Percentiles rank a stretch among this genome's conserved stretches.
These are phyloP conservation scores for Alternaria rosae DNA, from an alignment of 2,329 filamentous ascomycete genomes.

Conservation along the genomic window DNA sequence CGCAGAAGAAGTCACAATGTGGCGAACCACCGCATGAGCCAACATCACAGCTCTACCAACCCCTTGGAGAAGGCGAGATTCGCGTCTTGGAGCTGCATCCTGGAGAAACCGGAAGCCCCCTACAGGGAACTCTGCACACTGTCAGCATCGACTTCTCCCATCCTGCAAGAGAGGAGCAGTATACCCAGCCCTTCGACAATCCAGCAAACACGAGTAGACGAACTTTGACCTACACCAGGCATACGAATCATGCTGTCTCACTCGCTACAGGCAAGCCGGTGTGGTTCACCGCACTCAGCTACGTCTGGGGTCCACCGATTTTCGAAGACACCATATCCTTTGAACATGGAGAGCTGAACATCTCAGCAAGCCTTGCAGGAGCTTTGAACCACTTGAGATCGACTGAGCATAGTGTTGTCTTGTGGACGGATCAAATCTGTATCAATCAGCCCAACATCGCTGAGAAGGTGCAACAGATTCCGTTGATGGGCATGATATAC, in stretches of 20 bases:
- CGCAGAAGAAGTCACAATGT: background rate
- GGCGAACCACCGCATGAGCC: background rate
- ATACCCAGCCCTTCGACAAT: background rate
- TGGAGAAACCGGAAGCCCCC: slow-evolving; percentile 7
- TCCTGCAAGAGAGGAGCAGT: slow-evolving; percentile 7
- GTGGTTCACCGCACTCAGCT: slow-evolving; percentile 36
- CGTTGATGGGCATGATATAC: slow-evolving; percentile 36
- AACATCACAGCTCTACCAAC: slow-evolving; percentile 7
- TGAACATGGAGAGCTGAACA: slow-evolving; percentile 13
- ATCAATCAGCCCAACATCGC: slow-evolving; percentile 22
- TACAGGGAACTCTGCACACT: slow-evolving; percentile 24
- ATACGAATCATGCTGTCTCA: slow-evolving; percentile 32
- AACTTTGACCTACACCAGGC: slow-evolving; percentile 7
- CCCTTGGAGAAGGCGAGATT: slow-evolving; percentile 24
- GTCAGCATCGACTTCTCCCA: slow-evolving; percentile 32
- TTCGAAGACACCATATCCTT: slow-evolving; percentile 24
- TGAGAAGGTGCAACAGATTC: slow-evolving; percentile 37
- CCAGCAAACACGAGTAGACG: background rate
- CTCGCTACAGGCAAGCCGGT: slow-evolving; percentile 14
- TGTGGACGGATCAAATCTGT: slow-evolving; percentile 35
- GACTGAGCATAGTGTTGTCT: slow-evolving; percentile 21
- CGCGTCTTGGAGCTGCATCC: slow-evolving; percentile 30
- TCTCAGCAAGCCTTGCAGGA: slow-evolving; percentile 24
- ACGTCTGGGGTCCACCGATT: slow-evolving; percentile 30
- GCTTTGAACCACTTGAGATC: slow-evolving; percentile 28